phyloP scores from a whole-genome alignment of 371 early-diverging fungal genomes.

The Saksenaea oblongispora region DNA sequence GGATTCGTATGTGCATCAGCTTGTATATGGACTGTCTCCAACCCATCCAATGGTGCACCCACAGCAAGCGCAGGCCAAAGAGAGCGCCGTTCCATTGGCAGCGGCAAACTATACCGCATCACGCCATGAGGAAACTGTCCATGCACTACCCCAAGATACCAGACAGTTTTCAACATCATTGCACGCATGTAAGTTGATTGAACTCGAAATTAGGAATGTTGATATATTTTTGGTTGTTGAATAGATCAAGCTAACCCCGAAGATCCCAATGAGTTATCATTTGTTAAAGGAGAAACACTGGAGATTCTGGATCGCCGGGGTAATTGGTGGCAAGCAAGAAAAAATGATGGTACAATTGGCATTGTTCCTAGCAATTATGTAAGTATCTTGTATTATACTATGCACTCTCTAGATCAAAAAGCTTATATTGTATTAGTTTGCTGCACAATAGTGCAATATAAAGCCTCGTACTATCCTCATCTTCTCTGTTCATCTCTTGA shows the following conservation, averaged over 20 bases:
- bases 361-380: conserved; percentile 93
- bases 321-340: conserved; percentile 96
- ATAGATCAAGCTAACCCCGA: conserved; percentile 69
- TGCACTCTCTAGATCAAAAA: background rate
- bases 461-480: background rate
- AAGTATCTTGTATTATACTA: conserved; percentile 19
- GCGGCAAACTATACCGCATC: background rate
- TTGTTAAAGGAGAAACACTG: conserved; percentile 81
- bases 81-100: background rate
- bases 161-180: conserved; percentile 2
- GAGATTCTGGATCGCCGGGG: conserved; percentile 88
- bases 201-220: background rate
- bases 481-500: background rate
- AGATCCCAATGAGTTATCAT: conserved; percentile 89
- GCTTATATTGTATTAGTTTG: background rate
- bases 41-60: background rate
- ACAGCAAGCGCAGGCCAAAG: background rate
- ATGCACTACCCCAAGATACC: background rate
- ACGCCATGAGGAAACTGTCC: background rate
- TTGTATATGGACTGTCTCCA: conserved; percentile 9
- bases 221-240: background rate
- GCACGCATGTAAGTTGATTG: conserved; percentile 6
- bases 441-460: background rate
- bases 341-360: conserved; percentile 79
- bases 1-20: conserved; percentile 5